Evolutionary conservation across 176 grass and related monocot genomes (phyloP).

Genomic region (Leersia perrieri): DNA sequence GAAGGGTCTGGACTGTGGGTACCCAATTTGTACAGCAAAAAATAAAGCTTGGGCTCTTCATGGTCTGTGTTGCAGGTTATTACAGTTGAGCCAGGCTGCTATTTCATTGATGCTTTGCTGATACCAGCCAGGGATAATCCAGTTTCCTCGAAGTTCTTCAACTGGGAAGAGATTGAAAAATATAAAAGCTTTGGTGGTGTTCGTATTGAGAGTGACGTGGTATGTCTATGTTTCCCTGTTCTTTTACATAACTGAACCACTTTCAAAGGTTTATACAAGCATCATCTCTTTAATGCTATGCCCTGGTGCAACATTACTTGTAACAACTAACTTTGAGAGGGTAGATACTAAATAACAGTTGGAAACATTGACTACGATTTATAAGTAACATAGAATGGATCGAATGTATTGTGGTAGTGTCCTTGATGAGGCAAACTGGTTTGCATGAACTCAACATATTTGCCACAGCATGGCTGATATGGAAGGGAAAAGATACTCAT

Average conservation of each 20-base stretch:
- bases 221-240: conserved; percentile 42
- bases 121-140: conserved; percentile 53
- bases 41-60: conserved; percentile 19
- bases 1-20: background rate
- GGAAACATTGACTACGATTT: background rate
- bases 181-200: conserved; percentile 86
- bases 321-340: background rate
- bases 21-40: background rate
- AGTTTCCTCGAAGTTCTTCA: conserved; percentile 69
- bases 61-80: conserved; percentile 73
- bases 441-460: background rate
- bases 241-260: background rate
- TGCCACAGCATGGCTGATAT: background rate
- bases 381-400: background rate
- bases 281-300: background rate
- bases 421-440: background rate
- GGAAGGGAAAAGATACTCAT: background rate
- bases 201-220: conserved; percentile 94
- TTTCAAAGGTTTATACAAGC: background rate
- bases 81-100: conserved; percentile 93
- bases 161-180: conserved; percentile 62
- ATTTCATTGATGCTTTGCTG: conserved; percentile 84
- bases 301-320: background rate
- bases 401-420: background rate
- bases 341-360: background rate